A percentile compares a stretch with the other conserved stretches of the same genome.
These are phyloP conservation scores for Pseudozyma pruni DNA, from an alignment of 1,284 basidiomycete species.

Conservation along the genomic window DNA sequence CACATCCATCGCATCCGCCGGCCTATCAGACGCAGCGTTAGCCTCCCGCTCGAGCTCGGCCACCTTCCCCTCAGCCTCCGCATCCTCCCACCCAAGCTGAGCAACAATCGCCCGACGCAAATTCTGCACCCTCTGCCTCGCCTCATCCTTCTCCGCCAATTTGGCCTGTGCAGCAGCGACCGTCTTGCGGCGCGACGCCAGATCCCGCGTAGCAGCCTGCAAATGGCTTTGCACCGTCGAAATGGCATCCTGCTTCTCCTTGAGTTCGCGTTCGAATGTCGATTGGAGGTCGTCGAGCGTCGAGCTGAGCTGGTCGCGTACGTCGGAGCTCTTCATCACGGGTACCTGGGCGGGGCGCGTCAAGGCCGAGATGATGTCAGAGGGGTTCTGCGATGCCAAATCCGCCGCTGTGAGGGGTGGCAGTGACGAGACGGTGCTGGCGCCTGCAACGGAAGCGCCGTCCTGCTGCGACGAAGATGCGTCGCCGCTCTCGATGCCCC, in stretches of 20 bases:
- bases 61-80: conserved; percentile 3
- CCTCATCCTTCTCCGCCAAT: conserved; percentile 61
- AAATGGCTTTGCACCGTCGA: conserved; percentile 87
- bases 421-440: conserved; percentile 30
- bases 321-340: conserved; percentile 87
- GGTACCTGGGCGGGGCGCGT: conserved; percentile 70
- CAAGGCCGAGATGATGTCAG: conserved; percentile 75
- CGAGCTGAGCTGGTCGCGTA: conserved; percentile 74
- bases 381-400: conserved; percentile 51
- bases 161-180: conserved; percentile 54
- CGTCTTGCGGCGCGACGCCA: conserved; percentile 83
- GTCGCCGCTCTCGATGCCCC: conserved; percentile 70
- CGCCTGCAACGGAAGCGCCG: conserved; percentile 19
- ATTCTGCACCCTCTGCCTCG: conserved; percentile 49
- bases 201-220: conserved; percentile 85
- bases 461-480: conserved; percentile 27
- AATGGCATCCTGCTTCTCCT: conserved; percentile 84
- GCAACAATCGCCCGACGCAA: conserved; percentile 43
- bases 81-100: conserved; percentile 72
- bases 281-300: conserved; percentile 78
- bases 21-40: background rate
- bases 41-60: conserved; percentile 20
- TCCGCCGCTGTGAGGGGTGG: conserved; percentile 49
- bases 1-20: conserved; percentile 31
- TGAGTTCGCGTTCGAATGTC: conserved; percentile 87